phyloP scores from a whole-genome alignment of 2,329 filamentous ascomycete species.

The Colletotrichum cuscutae region DNA sequence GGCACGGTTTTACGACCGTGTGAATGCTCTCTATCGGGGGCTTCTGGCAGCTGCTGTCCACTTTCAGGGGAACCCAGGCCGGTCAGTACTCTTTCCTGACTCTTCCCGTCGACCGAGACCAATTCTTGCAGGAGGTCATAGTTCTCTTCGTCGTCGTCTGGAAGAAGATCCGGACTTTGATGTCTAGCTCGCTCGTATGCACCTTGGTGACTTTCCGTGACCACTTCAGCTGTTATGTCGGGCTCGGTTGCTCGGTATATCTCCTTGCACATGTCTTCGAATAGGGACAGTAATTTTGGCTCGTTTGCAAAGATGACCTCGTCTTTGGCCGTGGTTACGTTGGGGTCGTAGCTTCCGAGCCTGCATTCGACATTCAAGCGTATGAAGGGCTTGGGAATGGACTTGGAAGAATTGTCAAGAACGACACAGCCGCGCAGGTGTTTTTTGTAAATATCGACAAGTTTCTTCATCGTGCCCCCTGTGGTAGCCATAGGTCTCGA shows the following conservation, averaged over 20 bases:
- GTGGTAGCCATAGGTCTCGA: constrained; percentile 68
- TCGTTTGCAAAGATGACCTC: constrained; percentile 75
- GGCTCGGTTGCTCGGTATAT: constrained; percentile 47
- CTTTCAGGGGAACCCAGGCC: not conserved
- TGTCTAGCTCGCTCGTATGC: not conserved
- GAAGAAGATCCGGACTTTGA: not conserved
- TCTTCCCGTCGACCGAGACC: not conserved
- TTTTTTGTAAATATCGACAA: constrained; percentile 64
- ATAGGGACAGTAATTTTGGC: constrained; percentile 52
- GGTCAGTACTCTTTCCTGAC: not conserved
- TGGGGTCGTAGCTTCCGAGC: constrained; percentile 73
- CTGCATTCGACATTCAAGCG: constrained; percentile 72
- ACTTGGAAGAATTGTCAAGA: constrained; percentile 38
- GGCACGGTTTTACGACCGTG: not conserved
- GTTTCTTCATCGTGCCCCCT: constrained; percentile 68
- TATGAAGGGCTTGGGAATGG: constrained; percentile 67
- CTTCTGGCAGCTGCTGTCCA: not conserved
- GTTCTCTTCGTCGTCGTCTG: not conserved
- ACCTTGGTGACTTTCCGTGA: not conserved
- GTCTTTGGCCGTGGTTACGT: constrained; percentile 78
- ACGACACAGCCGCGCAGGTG: constrained; percentile 51
- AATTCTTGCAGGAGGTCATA: not conserved
- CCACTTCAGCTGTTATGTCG: not conserved
- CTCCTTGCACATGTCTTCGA: constrained; percentile 54
- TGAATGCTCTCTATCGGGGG: not conserved